Evolutionary conservation across 2,329 filamentous ascomycete genomes (phyloP).

Genomic region (Colletotrichum cereale): DNA sequence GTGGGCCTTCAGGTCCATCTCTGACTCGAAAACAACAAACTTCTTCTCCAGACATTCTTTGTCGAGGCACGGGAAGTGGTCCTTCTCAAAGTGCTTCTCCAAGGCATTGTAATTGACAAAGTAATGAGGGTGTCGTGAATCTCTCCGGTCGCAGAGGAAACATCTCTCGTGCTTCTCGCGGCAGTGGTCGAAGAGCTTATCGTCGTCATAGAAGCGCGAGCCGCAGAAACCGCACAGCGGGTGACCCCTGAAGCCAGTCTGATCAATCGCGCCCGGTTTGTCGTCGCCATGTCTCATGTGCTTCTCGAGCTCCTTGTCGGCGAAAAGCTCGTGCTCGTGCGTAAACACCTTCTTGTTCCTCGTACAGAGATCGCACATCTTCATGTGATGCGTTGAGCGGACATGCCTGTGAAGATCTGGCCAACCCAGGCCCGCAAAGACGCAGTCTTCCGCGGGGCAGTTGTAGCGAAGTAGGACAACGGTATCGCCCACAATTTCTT

Average conservation of each 20-base stretch:
- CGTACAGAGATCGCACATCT: slow-evolving; percentile 91
- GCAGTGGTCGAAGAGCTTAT: slow-evolving; percentile 94
- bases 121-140: slow-evolving; percentile 84
- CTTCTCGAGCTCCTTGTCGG: slow-evolving; percentile 80
- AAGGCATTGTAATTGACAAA: slow-evolving; percentile 90
- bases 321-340: slow-evolving; percentile 95
- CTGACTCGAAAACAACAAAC: slow-evolving; percentile 95
- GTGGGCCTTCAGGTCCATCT: slow-evolving; percentile 95
- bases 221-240: slow-evolving; percentile 94
- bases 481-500: slow-evolving; percentile 92
- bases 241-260: slow-evolving; percentile 96
- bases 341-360: slow-evolving; percentile 98
- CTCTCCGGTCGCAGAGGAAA: slow-evolving; percentile 86
- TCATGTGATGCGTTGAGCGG: slow-evolving; percentile 82
- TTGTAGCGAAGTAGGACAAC: slow-evolving; percentile 92
- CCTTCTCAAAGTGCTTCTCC: slow-evolving; percentile 86
- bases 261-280: slow-evolving; percentile 87
- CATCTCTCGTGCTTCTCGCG: slow-evolving; percentile 94
- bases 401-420: slow-evolving; percentile 79
- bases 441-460: slow-evolving; percentile 84
- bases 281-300: slow-evolving; percentile 95
- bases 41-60: slow-evolving; percentile 95
- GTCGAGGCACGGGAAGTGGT: slow-evolving; percentile 89
- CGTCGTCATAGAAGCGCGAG: slow-evolving; percentile 93
- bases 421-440: slow-evolving; percentile 82